Evolutionary conservation across 208 protist genomes (phyloP).

Genomic region (Polymyxa betae): DNA sequence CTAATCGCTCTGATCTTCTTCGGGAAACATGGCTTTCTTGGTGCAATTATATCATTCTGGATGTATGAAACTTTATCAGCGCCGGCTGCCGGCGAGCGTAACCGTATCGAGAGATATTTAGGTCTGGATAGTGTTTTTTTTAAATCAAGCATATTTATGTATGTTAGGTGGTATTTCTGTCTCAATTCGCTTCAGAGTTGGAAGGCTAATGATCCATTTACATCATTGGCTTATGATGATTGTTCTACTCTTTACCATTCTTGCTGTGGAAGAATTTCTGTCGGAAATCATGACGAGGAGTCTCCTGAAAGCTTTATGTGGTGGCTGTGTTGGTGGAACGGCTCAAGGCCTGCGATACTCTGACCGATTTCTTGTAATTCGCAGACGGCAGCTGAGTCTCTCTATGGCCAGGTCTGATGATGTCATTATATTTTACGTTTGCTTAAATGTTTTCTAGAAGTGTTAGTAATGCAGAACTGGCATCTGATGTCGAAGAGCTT

Average conservation of each 20-base stretch:
- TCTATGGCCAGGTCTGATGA: not conserved
- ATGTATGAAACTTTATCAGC: not conserved
- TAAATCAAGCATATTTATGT: not conserved
- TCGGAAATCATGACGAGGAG: not conserved
- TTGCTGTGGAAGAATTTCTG: not conserved
- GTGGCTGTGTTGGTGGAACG: conserved; percentile 20
- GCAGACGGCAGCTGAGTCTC: not conserved
- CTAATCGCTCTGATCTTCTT: not conserved
- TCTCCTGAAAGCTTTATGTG: not conserved
- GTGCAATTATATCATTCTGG: not conserved
- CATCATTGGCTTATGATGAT: conserved; percentile 41
- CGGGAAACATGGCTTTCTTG: not conserved
- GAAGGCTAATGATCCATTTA: not conserved
- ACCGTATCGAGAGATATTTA: conserved; percentile 40
- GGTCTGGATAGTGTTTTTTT: not conserved
- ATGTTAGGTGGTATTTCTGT: conserved; percentile 14
- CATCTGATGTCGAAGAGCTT: not conserved
- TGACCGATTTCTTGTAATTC: not conserved
- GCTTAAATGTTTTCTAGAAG: too few relatives aligned
- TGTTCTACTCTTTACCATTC: not conserved
- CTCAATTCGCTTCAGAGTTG: conserved; percentile 28
- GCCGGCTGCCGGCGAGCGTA: conserved; percentile 5
- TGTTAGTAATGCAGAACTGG: too few relatives aligned
- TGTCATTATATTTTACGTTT: not conserved
- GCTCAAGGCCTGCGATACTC: conserved; percentile 47